phyloP scores from a whole-genome alignment of 495 filamentous ascomycete species.

The Annulohypoxylon maeteangense region DNA sequence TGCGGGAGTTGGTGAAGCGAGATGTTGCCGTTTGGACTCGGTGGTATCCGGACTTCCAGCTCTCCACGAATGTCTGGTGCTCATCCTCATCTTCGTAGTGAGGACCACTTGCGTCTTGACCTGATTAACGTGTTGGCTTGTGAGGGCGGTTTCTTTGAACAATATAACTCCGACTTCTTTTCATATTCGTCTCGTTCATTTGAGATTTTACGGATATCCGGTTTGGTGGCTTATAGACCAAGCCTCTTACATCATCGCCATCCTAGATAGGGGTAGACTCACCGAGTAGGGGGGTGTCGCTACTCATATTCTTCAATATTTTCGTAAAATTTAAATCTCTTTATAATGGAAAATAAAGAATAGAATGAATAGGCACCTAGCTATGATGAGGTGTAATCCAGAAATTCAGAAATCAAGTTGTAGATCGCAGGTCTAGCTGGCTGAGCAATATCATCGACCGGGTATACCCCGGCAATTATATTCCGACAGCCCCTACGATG shows the following conservation, averaged over 20 bases:
- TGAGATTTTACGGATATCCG: background rate
- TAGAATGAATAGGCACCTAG: background rate
- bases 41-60: slow-evolving; percentile 23
- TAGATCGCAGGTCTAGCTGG: background rate
- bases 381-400: background rate
- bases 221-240: slow-evolving; percentile 1
- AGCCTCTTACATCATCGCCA: slow-evolving; percentile 26
- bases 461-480: slow-evolving; percentile 28
- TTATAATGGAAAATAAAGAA: background rate
- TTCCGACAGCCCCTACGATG: background rate
- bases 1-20: slow-evolving; percentile 62
- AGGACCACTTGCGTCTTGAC: slow-evolving; percentile 70
- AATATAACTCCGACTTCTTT: background rate
- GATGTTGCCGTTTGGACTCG: slow-evolving; percentile 41
- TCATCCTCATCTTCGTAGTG: slow-evolving; percentile 66
- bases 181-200: background rate
- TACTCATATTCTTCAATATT: slow-evolving; percentile 16
- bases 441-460: slow-evolving; percentile 1
- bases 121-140: slow-evolving; percentile 46
- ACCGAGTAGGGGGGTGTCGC: slow-evolving; percentile 29
- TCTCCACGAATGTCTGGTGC: slow-evolving; percentile 37
- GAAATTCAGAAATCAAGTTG: slow-evolving; percentile 8
- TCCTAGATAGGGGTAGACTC: slow-evolving; percentile 16
- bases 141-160: background rate
- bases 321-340: background rate